phyloP scores from a whole-genome alignment of 306 rosid genomes.

The Cotoneaster glaucophyllus region DNA sequence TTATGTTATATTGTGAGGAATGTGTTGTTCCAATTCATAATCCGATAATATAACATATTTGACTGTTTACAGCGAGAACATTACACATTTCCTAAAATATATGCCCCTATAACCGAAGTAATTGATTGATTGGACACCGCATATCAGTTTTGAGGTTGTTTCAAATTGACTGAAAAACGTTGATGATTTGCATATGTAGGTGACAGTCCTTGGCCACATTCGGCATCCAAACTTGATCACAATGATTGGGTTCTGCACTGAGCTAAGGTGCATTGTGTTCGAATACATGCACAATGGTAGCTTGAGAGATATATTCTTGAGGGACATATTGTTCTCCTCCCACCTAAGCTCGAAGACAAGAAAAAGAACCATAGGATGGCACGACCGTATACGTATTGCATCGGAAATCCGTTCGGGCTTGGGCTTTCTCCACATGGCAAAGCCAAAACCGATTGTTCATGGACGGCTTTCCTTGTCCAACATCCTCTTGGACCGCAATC shows the following conservation, averaged over 20 bases:
- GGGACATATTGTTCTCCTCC: conserved; percentile 36
- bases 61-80: neutral
- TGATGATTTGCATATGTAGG: conserved; percentile 30
- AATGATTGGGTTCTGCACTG: conserved; percentile 58
- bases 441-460: conserved; percentile 41
- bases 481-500: conserved; percentile 66
- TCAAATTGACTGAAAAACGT: neutral
- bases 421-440: conserved; percentile 47
- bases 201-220: conserved; percentile 46
- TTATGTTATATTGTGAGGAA: neutral
- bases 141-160: neutral
- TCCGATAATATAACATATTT: neutral
- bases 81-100: neutral
- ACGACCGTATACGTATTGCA: conserved; percentile 56
- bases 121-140: neutral
- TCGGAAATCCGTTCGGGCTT: conserved; percentile 60
- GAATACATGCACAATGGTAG: conserved; percentile 84
- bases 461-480: conserved; percentile 45
- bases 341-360: conserved; percentile 28
- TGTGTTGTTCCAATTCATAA: neutral
- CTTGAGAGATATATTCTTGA: conserved; percentile 42
- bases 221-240: conserved; percentile 70
- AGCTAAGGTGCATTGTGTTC: conserved; percentile 55
- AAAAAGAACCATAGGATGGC: conserved; percentile 56
- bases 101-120: no score